Conservation (phyloP, 2,329 filamentous ascomycete species). For the Mollisiaceae sp. region DNA sequence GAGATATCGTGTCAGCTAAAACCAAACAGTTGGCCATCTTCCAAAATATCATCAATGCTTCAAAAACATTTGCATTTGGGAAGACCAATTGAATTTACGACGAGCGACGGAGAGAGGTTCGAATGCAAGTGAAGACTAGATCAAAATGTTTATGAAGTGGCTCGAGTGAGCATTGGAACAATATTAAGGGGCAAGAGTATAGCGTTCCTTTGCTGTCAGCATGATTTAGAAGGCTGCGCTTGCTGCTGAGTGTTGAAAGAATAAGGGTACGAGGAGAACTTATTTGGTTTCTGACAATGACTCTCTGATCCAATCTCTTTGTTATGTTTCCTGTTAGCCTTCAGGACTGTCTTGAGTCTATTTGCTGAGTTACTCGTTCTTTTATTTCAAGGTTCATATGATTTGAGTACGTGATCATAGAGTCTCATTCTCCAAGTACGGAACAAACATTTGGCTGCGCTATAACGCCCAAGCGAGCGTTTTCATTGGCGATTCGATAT, state of each 20-base stretch:
- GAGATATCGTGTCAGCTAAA: conserved; percentile 9
- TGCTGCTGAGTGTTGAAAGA: conserved; percentile 50
- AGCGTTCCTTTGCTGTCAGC: conserved; percentile 56
- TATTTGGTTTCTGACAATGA: conserved; percentile 4
- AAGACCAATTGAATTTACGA: conserved; percentile 51
- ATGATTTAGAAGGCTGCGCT: conserved; percentile 58
- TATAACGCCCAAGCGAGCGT: too few species aligned
- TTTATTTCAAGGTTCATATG: too few species aligned
- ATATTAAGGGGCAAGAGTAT: conserved; percentile 46
- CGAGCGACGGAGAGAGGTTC: conserved; percentile 54
- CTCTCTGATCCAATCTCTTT: background rate
- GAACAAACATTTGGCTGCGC: too few species aligned
- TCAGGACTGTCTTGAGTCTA: too few species aligned
- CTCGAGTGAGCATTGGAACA: conserved; percentile 54
- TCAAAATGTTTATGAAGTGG: too few species aligned
- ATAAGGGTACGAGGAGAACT: conserved; percentile 19
- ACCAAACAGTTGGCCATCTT: conserved; percentile 47
- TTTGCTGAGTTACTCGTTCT: too few species aligned
- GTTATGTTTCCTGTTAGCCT: background rate
- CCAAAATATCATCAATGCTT: conserved; percentile 43
- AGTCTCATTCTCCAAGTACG: too few species aligned
- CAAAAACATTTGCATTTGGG: conserved; percentile 51
- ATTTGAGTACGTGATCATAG: too few species aligned
- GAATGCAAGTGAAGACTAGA: too few species aligned
- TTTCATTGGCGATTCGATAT: too few species aligned